A percentile compares a stretch with the other conserved stretches of the same genome.
These are phyloP conservation scores for Aspergillus fructus DNA, from an alignment of 2,329 filamentous ascomycete genomes.

Conservation along the genomic window DNA sequence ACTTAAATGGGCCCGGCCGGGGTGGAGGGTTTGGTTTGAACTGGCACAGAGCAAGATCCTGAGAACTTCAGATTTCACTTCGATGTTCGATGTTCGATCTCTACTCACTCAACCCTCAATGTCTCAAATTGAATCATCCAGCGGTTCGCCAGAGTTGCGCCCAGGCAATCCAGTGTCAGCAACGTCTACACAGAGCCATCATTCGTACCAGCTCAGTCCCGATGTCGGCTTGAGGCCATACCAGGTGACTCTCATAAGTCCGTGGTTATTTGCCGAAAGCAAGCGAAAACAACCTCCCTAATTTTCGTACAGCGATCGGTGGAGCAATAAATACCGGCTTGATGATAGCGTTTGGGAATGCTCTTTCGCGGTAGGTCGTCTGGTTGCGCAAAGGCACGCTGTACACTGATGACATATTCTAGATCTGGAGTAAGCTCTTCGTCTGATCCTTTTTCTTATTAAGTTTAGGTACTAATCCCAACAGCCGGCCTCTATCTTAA, in stretches of 20 bases:
- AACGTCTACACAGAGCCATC: background rate
- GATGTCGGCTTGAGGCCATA: conserved; percentile 11
- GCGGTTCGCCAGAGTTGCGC: background rate
- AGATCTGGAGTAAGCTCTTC: conserved; percentile 29
- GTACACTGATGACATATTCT: background rate
- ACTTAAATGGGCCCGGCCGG: too few species aligned
- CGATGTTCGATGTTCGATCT: background rate
- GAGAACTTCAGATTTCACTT: background rate
- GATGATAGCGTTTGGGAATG: conserved; percentile 30
- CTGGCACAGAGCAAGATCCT: background rate
- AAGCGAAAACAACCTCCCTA: background rate
- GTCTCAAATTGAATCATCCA: background rate
- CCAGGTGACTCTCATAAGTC: conserved; percentile 26
- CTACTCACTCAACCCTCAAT: background rate
- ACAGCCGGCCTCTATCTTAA: conserved; percentile 36
- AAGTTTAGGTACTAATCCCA: background rate
- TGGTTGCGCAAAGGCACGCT: background rate
- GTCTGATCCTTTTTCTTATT: background rate
- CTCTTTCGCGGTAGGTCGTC: conserved; percentile 27
- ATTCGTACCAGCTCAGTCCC: background rate
- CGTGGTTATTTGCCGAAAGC: conserved; percentile 4
- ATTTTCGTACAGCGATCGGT: conserved; percentile 25
- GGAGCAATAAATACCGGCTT: conserved; percentile 32
- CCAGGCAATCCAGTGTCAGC: background rate
- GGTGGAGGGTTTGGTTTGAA: too few species aligned